A percentile compares a stretch with the other conserved stretches of the same genome.
Conservation (phyloP, 306 rosid species). For the cucumber (Cucumis sativus) region DNA sequence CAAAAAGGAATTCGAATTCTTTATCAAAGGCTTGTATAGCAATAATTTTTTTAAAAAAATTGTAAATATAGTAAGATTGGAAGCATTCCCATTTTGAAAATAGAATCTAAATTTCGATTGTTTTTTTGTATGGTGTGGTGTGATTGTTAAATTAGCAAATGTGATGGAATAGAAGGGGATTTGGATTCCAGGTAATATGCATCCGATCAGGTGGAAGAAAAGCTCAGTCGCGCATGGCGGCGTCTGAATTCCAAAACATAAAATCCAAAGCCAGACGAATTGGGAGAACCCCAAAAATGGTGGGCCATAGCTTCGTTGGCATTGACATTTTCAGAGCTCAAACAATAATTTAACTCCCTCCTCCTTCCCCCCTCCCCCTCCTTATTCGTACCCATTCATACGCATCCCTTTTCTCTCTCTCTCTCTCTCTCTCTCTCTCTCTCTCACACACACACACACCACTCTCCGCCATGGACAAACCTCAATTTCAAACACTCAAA, state of each 20-base stretch:
- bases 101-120: too few species aligned
- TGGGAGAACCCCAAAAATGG: slow-evolving; percentile 22
- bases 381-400: not conserved
- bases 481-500: slow-evolving; percentile 10
- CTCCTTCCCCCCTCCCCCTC: not conserved
- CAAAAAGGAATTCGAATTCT: too few species aligned
- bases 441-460: not conserved
- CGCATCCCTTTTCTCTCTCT: not conserved
- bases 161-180: not conserved
- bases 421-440: not conserved
- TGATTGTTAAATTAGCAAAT: not conserved
- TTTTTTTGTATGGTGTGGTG: too few species aligned
- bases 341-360: slow-evolving; percentile 41
- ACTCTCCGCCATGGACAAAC: slow-evolving; percentile 13
- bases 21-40: too few species aligned
- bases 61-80: too few species aligned
- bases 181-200: not conserved
- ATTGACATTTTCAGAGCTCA: slow-evolving; percentile 71
- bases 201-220: not conserved
- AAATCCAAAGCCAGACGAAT: slow-evolving; percentile 21
- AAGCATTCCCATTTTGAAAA: too few species aligned
- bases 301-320: slow-evolving; percentile 90
- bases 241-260: not conserved
- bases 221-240: slow-evolving; percentile 14
- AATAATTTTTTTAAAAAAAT: too few species aligned